Percentiles rank a stretch among this genome's conserved stretches.
Conservation (phyloP, 768 basidiomycete species). For the Mycena venus region DNA sequence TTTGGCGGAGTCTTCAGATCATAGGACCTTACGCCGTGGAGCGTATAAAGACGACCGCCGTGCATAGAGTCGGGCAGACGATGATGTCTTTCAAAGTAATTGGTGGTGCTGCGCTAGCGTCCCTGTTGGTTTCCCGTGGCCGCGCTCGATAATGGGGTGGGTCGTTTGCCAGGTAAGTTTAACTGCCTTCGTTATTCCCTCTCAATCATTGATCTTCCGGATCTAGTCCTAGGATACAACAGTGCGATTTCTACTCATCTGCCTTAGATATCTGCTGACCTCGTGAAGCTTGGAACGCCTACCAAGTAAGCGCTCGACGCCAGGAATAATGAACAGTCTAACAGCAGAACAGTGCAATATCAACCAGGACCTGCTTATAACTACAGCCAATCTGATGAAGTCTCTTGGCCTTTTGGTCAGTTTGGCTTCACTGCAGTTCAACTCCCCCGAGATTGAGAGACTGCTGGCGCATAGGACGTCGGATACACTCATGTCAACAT, state of each 20-base stretch:
- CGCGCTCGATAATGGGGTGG: constrained; percentile 31
- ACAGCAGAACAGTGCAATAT: constrained; percentile 38
- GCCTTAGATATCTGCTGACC: background rate
- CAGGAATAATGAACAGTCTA: background rate
- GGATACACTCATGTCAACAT: constrained; percentile 74
- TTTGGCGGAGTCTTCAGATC: constrained; percentile 13
- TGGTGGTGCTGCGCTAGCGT: constrained; percentile 2
- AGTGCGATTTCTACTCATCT: constrained; percentile 5
- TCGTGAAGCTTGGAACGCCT: constrained; percentile 30
- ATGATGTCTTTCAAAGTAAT: background rate
- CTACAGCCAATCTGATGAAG: constrained; percentile 66
- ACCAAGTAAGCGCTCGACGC: constrained; percentile 20
- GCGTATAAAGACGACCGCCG: background rate
- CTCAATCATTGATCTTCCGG: background rate
- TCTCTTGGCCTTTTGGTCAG: constrained; percentile 66
- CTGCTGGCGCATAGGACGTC: constrained; percentile 53
- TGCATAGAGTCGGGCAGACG: background rate
- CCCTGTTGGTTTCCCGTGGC: background rate
- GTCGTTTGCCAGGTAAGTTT: constrained; percentile 26
- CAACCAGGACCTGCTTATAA: constrained; percentile 63
- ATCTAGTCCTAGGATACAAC: constrained; percentile 30
- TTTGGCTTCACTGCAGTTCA: background rate
- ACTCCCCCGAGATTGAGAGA: background rate
- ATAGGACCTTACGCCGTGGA: constrained; percentile 8
- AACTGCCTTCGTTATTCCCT: background rate